Conservation (phyloP, 208 protist genomes). For the Trichomonas gallinae region DNA sequence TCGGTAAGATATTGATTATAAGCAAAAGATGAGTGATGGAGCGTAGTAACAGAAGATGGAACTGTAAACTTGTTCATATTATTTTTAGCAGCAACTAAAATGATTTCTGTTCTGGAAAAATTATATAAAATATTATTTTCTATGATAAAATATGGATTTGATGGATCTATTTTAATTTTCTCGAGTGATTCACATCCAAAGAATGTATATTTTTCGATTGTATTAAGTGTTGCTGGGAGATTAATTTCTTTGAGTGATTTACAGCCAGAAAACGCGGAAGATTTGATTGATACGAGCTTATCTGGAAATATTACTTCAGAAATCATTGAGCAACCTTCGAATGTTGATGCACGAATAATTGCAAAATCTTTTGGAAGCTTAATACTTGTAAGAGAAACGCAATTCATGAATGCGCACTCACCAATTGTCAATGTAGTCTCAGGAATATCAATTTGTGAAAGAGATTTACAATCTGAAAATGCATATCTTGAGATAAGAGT, state of each 20-base stretch:
- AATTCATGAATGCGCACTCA: not conserved
- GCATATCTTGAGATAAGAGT: not conserved
- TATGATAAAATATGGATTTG: not conserved
- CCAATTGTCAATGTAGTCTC: not conserved
- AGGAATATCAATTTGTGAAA: not conserved
- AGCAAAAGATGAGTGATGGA: not conserved
- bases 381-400: not conserved
- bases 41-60: not conserved
- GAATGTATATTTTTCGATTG: not conserved
- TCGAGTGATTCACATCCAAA: not conserved
- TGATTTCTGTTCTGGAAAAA: not conserved
- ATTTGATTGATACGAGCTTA: not conserved
- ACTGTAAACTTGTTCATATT: not conserved
- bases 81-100: not conserved
- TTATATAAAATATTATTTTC: not conserved
- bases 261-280: not conserved
- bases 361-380: not conserved
- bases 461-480: not conserved
- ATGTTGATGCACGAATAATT: not conserved
- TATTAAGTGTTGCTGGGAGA: not conserved
- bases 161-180: not conserved
- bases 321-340: not conserved
- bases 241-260: constrained; percentile 1
- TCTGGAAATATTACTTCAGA: not conserved
- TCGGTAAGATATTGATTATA: not conserved